Base-by-base conservation (phyloP, 1,284 basidiomycete species). In the Ganoderma lingzhi region DNA sequence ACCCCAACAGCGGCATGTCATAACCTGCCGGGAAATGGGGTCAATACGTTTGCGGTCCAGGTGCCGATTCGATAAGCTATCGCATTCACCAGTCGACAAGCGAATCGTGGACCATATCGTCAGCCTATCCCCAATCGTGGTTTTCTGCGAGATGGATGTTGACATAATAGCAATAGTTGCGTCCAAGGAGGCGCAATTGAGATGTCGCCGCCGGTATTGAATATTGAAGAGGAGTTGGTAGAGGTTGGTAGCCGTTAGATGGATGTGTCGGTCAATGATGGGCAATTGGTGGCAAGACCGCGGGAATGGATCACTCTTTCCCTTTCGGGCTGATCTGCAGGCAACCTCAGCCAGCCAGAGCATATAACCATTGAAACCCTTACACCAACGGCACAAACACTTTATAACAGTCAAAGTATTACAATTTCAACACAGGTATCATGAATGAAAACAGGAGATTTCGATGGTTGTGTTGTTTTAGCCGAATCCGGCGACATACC, bases 1-100 rank as follows among this genome's bases (percentile, higher is more conserved):
- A 91, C 0, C 94, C 95, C 1, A 96, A 84, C 19, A 87, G 80
- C 39, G 95, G 95, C 82, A 96, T 91, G 28, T 79, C 66, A 76
- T 86, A 81, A 4, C 90, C 90, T 79, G 64, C 39, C 39, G 39
- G 14, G 28, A 61, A 6, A 28, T 17, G 12, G 2, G 3, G 56
- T 59, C 35, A 59, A 39, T 39, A 35, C 32, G 2, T 39, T 56
- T 17, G 9, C 17, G 19, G 56, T n/a, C 35, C 35, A 51, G 48
- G 51, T 56, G 15, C 35, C 4, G 44, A n/a, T 48, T 23, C 6
- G 32, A 41, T 42, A 51, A 53, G 8, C 9, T n/a, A 23, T 32
- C 5, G 48, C 30, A 35, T 45, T 62, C 41, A 74, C 73, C 73
- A 2, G 73, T 71, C 10, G 73, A 68, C n/a, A 74, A 32, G 28